Conservation (phyloP, 306 rosid species). For the Vigna reflexopilosa region DNA sequence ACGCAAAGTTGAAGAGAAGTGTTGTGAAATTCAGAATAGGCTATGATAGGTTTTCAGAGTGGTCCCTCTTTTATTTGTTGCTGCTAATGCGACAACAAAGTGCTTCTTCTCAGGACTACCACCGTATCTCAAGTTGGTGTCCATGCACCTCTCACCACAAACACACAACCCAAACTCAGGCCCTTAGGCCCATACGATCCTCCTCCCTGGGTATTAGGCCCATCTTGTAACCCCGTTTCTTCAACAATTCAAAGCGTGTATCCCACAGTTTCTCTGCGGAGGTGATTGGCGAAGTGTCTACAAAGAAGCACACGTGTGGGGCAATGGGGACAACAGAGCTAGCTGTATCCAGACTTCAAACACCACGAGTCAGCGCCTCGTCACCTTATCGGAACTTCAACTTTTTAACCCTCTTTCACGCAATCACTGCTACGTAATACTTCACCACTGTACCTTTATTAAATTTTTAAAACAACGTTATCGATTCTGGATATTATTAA, state of each 20-base stretch:
- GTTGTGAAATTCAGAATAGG: slow-evolving; percentile 21
- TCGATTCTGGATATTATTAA: too few relatives aligned
- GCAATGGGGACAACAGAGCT: slow-evolving; percentile 14
- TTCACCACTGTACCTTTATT: too few relatives aligned
- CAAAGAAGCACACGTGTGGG: slow-evolving; percentile 36
- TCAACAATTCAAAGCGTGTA: not conserved
- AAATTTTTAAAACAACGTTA: too few relatives aligned
- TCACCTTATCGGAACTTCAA: slow-evolving; percentile 30
- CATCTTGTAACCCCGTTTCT: not conserved
- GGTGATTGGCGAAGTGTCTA: not conserved
- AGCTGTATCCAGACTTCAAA: slow-evolving; percentile 45
- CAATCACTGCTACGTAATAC: too few relatives aligned
- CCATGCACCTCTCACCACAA: not conserved
- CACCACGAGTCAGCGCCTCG: not conserved
- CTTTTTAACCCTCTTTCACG: not conserved
- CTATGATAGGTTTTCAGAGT: not conserved
- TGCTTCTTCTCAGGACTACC: not conserved
- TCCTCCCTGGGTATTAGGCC: not conserved
- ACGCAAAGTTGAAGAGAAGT: not conserved
- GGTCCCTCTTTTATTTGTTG: slow-evolving; percentile 22
- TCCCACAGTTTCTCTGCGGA: not conserved
- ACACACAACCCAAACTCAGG: slow-evolving; percentile 1
- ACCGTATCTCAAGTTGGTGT: slow-evolving; percentile 12
- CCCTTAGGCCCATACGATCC: not conserved
- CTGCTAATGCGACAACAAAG: slow-evolving; percentile 18